These are phyloP conservation scores for Chamaecrista fasciculata DNA, from an alignment of 306 rosid genomes.

Conservation along the genomic window DNA sequence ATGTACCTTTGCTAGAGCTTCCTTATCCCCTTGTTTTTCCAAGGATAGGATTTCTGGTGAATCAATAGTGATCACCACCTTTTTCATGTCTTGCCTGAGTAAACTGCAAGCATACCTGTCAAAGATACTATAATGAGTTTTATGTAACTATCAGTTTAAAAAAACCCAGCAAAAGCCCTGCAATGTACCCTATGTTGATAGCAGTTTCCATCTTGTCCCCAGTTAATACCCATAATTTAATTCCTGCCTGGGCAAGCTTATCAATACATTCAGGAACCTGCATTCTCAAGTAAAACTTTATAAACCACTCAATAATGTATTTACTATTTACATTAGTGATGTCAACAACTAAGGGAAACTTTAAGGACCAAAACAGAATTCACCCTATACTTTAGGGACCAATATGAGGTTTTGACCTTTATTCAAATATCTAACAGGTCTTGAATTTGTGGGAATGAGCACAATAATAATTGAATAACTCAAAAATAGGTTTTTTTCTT, in stretches of 20 bases:
- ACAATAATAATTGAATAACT: constrained; percentile 4
- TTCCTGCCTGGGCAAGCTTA: constrained; percentile 87
- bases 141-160: constrained; percentile 21
- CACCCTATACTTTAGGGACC: too few relatives aligned
- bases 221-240: constrained; percentile 93
- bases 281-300: constrained; percentile 30
- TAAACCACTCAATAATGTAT: constrained; percentile 19
- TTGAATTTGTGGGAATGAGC: neutral
- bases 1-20: constrained; percentile 54
- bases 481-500: neutral
- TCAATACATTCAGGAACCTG: constrained; percentile 93
- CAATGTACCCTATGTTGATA: constrained; percentile 76
- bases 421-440: neutral
- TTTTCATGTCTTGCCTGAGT: constrained; percentile 92
- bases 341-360: neutral
- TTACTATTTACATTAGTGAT: too few relatives aligned
- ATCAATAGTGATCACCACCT: constrained; percentile 70
- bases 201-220: constrained; percentile 99
- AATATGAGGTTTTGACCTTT: too few relatives aligned
- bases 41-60: constrained; percentile 54
- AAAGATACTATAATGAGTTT: constrained; percentile 16
- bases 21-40: constrained; percentile 73
- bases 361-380: too few relatives aligned
- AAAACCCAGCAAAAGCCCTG: constrained; percentile 5
- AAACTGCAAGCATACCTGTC: constrained; percentile 84